A percentile compares a stretch with the other conserved stretches of the same genome.
Evolutionary conservation across 2,329 filamentous ascomycete genomes (phyloP).

Genomic region (Colletotrichum paranaense): DNA sequence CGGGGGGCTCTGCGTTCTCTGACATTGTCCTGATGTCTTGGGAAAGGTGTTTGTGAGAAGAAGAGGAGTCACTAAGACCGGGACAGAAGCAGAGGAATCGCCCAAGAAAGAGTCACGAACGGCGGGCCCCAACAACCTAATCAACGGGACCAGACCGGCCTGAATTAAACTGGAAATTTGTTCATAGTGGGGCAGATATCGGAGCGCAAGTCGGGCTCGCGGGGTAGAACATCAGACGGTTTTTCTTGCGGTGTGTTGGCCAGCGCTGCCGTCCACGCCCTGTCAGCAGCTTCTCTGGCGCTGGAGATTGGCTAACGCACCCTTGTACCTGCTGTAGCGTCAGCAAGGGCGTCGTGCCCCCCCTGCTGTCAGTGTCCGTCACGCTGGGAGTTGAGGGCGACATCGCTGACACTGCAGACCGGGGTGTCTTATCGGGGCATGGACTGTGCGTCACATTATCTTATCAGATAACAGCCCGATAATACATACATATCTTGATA

Average conservation of each 20-base stretch:
- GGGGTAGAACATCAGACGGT: slow-evolving; percentile 29
- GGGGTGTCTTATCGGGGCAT: not conserved
- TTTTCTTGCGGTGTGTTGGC: slow-evolving; percentile 19
- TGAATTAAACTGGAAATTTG: slow-evolving; percentile 28
- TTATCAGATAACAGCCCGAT: not conserved
- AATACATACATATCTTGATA: not conserved
- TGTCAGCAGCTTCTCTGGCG: slow-evolving; percentile 4
- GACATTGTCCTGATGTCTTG: slow-evolving; percentile 16
- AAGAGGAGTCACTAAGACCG: not conserved
- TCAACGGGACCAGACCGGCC: not conserved
- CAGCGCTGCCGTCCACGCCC: not conserved
- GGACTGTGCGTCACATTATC: not conserved
- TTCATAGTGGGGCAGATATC: slow-evolving; percentile 31
- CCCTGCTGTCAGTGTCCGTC: not conserved
- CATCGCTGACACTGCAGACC: slow-evolving; percentile 14
- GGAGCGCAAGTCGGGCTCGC: slow-evolving; percentile 33
- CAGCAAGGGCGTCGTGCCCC: not conserved
- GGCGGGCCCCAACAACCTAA: not conserved
- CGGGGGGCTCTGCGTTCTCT: slow-evolving; percentile 29
- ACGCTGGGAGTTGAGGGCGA: slow-evolving; percentile 12
- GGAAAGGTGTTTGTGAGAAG: not conserved
- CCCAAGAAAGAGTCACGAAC: slow-evolving; percentile 23
- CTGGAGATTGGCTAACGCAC: slow-evolving; percentile 18
- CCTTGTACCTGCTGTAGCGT: slow-evolving; percentile 7
- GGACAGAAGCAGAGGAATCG: not conserved